A percentile compares a stretch with the other conserved stretches of the same genome.
Evolutionary conservation across 2,329 filamentous ascomycete genomes (phyloP).

Genomic region (Nannizzia gypsea): DNA sequence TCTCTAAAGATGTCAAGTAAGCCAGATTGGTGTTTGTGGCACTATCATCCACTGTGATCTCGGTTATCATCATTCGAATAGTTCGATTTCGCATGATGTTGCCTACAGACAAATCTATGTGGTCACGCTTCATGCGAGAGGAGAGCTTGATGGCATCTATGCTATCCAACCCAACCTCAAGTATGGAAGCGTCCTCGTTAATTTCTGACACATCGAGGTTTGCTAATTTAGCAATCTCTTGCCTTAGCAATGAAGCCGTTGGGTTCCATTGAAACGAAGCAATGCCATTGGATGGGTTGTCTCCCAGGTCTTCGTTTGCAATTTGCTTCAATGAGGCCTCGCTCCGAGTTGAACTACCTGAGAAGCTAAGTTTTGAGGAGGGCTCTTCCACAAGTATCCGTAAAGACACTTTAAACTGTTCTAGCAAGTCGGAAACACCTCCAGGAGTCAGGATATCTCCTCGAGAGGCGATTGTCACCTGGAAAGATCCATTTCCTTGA

Average conservation of each 20-base stretch:
- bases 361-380: not conserved
- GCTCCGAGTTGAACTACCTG: not conserved
- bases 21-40: not conserved
- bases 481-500: conserved; percentile 37
- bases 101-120: conserved; percentile 56
- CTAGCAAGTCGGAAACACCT: conserved; percentile 30
- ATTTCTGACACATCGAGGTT: conserved; percentile 43
- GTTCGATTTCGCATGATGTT: conserved; percentile 62
- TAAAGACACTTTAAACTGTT: conserved; percentile 33
- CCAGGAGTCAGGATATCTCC: conserved; percentile 29
- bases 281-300: not conserved
- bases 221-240: conserved; percentile 53
- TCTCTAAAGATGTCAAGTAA: conserved; percentile 11
- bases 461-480: conserved; percentile 50
- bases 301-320: not conserved
- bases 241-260: conserved; percentile 42
- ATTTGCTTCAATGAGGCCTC: not conserved
- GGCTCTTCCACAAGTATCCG: conserved; percentile 26
- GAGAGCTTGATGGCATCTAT: conserved; percentile 83
- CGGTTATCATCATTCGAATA: conserved; percentile 47
- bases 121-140: conserved; percentile 52
- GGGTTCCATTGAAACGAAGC: conserved; percentile 47
- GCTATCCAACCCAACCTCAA: conserved; percentile 79
- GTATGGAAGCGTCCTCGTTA: conserved; percentile 51
- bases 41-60: conserved; percentile 13